Conservation (phyloP, 495 filamentous ascomycete species). For the Aspergillus wentii region DNA sequence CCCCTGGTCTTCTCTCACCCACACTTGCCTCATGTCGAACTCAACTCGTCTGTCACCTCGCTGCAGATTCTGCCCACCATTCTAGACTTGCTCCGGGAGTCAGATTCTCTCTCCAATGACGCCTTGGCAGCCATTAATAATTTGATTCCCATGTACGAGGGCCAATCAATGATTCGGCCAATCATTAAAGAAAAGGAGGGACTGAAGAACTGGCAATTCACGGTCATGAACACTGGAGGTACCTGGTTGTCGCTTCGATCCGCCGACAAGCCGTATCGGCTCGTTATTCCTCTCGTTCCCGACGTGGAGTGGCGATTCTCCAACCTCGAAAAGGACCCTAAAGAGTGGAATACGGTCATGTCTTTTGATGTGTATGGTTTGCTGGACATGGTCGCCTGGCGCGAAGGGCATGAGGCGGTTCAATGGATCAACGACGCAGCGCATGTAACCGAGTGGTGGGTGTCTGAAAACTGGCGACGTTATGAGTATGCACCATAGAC, state of each 20-base stretch:
- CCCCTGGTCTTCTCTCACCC: slow-evolving; percentile 38
- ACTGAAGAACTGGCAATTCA: slow-evolving; percentile 34
- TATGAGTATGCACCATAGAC: slow-evolving; percentile 16
- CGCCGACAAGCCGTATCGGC: slow-evolving; percentile 25
- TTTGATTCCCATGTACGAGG: slow-evolving; percentile 34
- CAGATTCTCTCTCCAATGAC: slow-evolving; percentile 23
- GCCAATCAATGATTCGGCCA: slow-evolving; percentile 34
- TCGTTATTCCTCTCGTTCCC: slow-evolving; percentile 32
- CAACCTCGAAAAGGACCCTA: slow-evolving; percentile 23
- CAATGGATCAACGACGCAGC: slow-evolving; percentile 32
- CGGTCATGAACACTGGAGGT: slow-evolving; percentile 37
- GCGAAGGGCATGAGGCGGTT: slow-evolving; percentile 20
- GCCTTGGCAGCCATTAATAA: slow-evolving; percentile 19
- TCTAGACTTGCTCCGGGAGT: slow-evolving; percentile 35
- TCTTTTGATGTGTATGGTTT: slow-evolving; percentile 17
- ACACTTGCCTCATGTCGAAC: slow-evolving; percentile 27
- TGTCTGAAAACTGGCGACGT: slow-evolving; percentile 20
- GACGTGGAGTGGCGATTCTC: slow-evolving; percentile 30
- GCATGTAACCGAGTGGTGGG: slow-evolving; percentile 30
- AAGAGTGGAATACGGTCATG: slow-evolving; percentile 16
- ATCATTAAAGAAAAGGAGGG: slow-evolving; percentile 12
- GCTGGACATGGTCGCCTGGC: slow-evolving; percentile 15
- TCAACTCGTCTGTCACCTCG: slow-evolving; percentile 25
- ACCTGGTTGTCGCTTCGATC: slow-evolving; percentile 29
- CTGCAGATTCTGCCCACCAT: slow-evolving; percentile 37